These are phyloP conservation scores for Onygenales sp. DNA, from an alignment of 2,329 filamentous ascomycete species.

Conservation along the genomic window DNA sequence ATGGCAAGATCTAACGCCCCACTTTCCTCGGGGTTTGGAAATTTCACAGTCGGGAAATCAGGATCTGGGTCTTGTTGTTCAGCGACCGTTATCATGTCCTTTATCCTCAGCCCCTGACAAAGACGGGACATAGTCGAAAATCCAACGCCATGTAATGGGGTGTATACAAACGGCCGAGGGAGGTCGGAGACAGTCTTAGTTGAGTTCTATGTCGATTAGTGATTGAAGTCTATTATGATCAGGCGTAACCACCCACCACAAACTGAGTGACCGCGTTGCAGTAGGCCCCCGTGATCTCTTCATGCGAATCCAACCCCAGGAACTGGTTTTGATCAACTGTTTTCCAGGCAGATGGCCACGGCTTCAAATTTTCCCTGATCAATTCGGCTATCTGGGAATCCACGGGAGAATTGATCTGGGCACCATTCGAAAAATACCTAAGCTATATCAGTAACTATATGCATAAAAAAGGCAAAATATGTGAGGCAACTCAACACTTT, in stretches of 20 bases:
- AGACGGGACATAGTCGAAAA: slow-evolving; percentile 24
- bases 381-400: slow-evolving; percentile 49
- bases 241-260: slow-evolving; percentile 17
- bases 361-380: slow-evolving; percentile 47
- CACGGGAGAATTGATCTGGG: slow-evolving; percentile 56
- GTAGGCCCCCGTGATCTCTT: slow-evolving; percentile 21
- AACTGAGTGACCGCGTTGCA: slow-evolving; percentile 21
- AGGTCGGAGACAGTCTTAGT: not conserved
- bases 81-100: slow-evolving; percentile 25
- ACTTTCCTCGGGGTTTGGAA: slow-evolving; percentile 57
- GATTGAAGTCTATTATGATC: not conserved
- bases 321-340: slow-evolving; percentile 35
- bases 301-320: slow-evolving; percentile 19
- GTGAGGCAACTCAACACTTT: slow-evolving; percentile 40
- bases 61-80: slow-evolving; percentile 50
- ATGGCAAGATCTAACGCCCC: slow-evolving; percentile 53
- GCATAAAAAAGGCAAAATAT: not conserved
- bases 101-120: slow-evolving; percentile 24
- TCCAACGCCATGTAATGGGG: slow-evolving; percentile 33
- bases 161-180: slow-evolving; percentile 32
- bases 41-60: slow-evolving; percentile 54
- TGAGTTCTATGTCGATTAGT: not conserved
- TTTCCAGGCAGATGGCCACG: slow-evolving; percentile 36
- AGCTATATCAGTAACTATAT: slow-evolving; percentile 13
- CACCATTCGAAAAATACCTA: slow-evolving; percentile 53